Evolutionary conservation across 2,329 filamentous ascomycete genomes (phyloP).

Genomic region (Trichoderma atrobrunneum): DNA sequence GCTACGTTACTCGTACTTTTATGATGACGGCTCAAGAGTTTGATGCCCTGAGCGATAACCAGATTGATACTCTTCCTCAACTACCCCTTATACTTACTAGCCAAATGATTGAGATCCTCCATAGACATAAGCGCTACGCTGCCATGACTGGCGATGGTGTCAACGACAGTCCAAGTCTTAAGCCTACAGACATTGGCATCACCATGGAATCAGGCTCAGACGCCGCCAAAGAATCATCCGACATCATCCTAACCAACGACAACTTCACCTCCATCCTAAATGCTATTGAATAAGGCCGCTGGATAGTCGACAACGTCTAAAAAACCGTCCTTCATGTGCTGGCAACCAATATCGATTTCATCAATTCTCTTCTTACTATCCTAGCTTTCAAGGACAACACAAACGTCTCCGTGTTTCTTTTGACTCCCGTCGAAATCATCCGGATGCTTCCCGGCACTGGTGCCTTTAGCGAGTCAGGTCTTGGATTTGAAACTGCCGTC

Average conservation of each 20-base stretch:
- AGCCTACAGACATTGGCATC: conserved; percentile 66
- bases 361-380: conserved; percentile 63
- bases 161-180: conserved; percentile 66
- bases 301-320: conserved; percentile 70
- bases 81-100: conserved; percentile 66
- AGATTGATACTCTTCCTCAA: conserved; percentile 61
- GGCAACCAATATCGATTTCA: conserved; percentile 65
- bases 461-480: conserved; percentile 67
- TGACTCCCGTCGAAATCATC: conserved; percentile 68
- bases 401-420: conserved; percentile 65
- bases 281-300: conserved; percentile 61
- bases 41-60: conserved; percentile 57
- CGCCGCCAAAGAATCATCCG: conserved; percentile 64
- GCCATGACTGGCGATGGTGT: conserved; percentile 72
- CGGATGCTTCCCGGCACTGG: conserved; percentile 75
- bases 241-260: conserved; percentile 67
- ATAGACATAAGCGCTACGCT: conserved; percentile 59
- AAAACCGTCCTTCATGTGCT: conserved; percentile 67
- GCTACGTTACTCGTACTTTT: conserved; percentile 53
- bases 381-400: conserved; percentile 64
- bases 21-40: conserved; percentile 64
- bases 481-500: conserved; percentile 66
- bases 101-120: conserved; percentile 71
- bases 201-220: conserved; percentile 68
- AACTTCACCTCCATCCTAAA: conserved; percentile 53